A percentile compares a stretch with the other conserved stretches of the same genome.
phyloP scores from a whole-genome alignment of 2,329 filamentous ascomycete species.

The Monosporascus sp. region DNA sequence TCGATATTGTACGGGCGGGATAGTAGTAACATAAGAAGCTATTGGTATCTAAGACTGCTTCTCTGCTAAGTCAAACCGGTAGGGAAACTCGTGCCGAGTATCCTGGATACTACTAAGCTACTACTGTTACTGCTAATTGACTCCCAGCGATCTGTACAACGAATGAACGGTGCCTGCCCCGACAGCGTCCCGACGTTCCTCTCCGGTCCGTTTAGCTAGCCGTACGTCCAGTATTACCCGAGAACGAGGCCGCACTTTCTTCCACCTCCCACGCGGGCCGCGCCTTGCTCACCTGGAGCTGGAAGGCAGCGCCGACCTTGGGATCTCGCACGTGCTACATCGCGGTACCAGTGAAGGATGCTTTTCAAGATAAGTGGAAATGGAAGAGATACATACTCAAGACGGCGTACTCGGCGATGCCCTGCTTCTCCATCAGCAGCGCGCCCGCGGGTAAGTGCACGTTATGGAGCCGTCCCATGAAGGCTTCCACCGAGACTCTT shows the following conservation, averaged over 20 bases:
- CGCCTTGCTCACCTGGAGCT: neutral
- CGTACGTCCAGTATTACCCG: neutral
- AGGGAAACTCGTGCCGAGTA: no score
- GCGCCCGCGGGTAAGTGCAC: conserved; percentile 3
- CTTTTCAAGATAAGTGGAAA: neutral
- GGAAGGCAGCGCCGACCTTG: conserved; percentile 1
- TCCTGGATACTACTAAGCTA: no score
- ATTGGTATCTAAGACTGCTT: no score
- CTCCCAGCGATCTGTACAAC: no score
- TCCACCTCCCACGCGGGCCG: conserved; percentile 2
- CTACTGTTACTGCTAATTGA: no score
- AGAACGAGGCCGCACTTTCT: conserved; percentile 5
- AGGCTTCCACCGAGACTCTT: conserved; percentile 5
- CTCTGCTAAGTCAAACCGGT: no score
- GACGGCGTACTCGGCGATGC: conserved; percentile 6
- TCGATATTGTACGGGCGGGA: no score
- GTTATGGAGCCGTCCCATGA: conserved; percentile 6
- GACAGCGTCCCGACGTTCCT: no score
- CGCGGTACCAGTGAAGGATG: neutral
- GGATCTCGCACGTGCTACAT: conserved; percentile 3
- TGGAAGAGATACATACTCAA: conserved; percentile 1
- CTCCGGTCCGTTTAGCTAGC: no score
- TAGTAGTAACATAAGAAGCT: no score
- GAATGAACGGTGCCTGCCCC: no score
- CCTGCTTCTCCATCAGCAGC: conserved; percentile 8